A percentile compares a stretch with the other conserved stretches of the same genome.
Conservation (phyloP, 2,329 filamentous ascomycete genomes). For the Chaetomium strumarium region DNA sequence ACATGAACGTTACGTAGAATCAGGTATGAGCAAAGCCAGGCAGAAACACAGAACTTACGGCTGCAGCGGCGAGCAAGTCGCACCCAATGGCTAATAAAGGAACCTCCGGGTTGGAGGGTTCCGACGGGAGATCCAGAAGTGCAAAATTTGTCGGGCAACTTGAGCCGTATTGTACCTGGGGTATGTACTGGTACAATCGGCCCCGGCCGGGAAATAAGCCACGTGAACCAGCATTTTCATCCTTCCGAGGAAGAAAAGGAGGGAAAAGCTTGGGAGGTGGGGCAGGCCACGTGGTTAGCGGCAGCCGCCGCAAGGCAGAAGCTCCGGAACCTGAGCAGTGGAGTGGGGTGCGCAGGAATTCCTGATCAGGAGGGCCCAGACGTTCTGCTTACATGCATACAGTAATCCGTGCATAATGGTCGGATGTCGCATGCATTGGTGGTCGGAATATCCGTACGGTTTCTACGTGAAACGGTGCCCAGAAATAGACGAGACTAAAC, state of each 20-base stretch:
- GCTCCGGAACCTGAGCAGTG: not conserved
- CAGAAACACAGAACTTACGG: no score
- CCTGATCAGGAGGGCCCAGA: not conserved
- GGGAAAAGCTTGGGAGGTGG: not conserved
- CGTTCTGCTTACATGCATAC: not conserved
- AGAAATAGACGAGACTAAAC: no score
- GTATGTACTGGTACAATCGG: constrained; percentile 14
- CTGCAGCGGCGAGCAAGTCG: no score
- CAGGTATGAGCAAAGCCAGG: no score
- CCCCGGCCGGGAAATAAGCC: constrained; percentile 10
- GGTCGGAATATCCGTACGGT: no score
- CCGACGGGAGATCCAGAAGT: not conserved
- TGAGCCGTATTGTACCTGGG: no score
- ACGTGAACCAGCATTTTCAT: constrained; percentile 12
- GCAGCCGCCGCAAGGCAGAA: constrained; percentile 15
- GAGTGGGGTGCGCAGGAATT: constrained; percentile 16
- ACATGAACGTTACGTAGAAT: no score
- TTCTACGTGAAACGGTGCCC: no score
- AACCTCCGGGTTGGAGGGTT: no score
- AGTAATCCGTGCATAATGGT: no score
- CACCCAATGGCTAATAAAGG: no score
- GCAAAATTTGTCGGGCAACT: not conserved
- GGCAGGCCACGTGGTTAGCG: constrained; percentile 10
- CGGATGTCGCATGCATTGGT: not conserved
- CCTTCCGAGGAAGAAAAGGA: not conserved